Base-by-base conservation (phyloP, 2,329 filamentous ascomycete species). In the Hypomyces rosellus region DNA sequence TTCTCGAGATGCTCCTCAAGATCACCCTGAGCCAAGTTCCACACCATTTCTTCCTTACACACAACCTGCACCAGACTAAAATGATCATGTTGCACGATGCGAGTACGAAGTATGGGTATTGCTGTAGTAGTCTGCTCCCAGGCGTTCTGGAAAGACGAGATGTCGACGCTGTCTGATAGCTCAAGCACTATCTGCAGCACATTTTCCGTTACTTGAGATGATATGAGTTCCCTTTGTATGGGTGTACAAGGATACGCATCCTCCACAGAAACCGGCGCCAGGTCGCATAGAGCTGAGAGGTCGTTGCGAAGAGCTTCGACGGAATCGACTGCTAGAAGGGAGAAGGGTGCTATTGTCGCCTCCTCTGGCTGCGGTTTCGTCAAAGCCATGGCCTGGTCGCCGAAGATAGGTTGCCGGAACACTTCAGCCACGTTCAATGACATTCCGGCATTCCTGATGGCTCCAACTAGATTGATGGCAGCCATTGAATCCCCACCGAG, bases 401-500 rank as follows among this genome's bases (percentile, higher is more conserved):
- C 9, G 9, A 30, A 6, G 8, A 11, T 30, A 30, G 49, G 44
- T 20, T 51, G 36, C 9, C 43, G 44, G 30, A 45, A 55, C 18
- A 55, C 34, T 30, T 55, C 40, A 41, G 36, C n/a, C 15, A 54
- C 30, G 6, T 16, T 13, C 5, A 55, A 33, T 39, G 15, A 5
- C 18, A 52, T 45, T 14, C 52, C 49, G 9, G 42, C 15, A 5
- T 45, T 41, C 14, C 51, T 49, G 16, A 40, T 33, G 6, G 20
- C 42, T 14, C 30, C 34, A 11, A 54, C 74, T 4, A 78, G 55
- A 50, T 69, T 72, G 69, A 77, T 79, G 1, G 74, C 74, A 1
- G 65, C 55, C 2, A 77, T 66, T 0, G 74, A 76, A 56, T 76
- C 73, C 18, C 74, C 74, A 9, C 74, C 74, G 0, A 74, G 63